Evolutionary conservation across 2,329 filamentous ascomycete species (phyloP).

Genomic region (Neonectria neomacrospora): DNA sequence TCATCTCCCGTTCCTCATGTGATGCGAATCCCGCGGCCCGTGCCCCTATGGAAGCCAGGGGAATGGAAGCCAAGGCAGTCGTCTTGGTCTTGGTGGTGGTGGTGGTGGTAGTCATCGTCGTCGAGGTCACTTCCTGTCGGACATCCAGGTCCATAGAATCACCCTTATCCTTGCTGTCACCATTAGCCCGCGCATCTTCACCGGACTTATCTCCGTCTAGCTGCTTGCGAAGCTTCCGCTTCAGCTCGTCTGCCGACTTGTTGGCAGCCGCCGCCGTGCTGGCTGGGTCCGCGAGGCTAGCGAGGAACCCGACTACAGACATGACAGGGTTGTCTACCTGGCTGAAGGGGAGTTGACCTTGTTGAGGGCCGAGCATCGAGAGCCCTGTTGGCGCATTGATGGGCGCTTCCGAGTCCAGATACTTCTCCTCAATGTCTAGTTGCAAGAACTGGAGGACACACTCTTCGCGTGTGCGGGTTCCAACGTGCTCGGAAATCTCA

Average conservation of each 20-base stretch:
- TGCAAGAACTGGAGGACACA: constrained; percentile 97
- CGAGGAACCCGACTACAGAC: constrained; percentile 94
- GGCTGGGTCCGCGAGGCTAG: constrained; percentile 87
- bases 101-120: constrained; percentile 64
- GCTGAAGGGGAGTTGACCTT: constrained; percentile 87
- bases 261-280: constrained; percentile 92
- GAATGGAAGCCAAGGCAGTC: constrained; percentile 75
- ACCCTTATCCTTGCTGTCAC: constrained; percentile 66
- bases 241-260: constrained; percentile 87
- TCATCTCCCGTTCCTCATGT: constrained; percentile 97
- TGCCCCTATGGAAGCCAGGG: constrained; percentile 86
- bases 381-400: constrained; percentile 67
- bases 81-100: constrained; percentile 62
- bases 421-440: constrained; percentile 97
- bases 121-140: constrained; percentile 62
- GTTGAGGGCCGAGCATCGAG: constrained; percentile 75
- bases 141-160: constrained; percentile 74
- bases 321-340: constrained; percentile 96
- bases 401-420: constrained; percentile 78
- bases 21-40: constrained; percentile 89
- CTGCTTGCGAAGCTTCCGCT: constrained; percentile 79
- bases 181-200: constrained; percentile 64
- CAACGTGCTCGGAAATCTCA: constrained; percentile 90
- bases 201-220: constrained; percentile 67
- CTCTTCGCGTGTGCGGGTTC: constrained; percentile 91